A percentile compares a stretch with the other conserved stretches of the same genome.
phyloP scores from a whole-genome alignment of 139 green algal genomes.

The Edaphochlamys debaryana region DNA sequence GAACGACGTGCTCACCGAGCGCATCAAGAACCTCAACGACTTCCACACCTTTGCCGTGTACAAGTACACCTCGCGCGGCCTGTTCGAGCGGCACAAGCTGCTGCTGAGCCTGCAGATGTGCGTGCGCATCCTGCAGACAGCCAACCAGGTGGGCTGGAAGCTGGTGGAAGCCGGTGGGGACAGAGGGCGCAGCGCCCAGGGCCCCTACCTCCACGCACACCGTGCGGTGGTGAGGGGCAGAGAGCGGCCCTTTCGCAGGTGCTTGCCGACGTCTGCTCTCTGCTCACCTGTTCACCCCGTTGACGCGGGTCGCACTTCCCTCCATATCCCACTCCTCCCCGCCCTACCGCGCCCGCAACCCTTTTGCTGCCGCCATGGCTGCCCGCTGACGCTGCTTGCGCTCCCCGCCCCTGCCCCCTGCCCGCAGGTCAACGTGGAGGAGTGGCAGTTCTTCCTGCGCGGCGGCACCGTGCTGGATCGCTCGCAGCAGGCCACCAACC shows the following conservation, averaged over 20 bases:
- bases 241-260: no score
- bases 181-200: no score
- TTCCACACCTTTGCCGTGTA: conserved; percentile 91
- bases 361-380: no score
- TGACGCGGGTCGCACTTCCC: no score
- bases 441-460: conserved; percentile 88
- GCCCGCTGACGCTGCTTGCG: neutral
- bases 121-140: conserved; percentile 70
- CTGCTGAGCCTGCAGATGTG: conserved; percentile 91
- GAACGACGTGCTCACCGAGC: conserved; percentile 68
- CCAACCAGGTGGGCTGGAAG: conserved; percentile 54
- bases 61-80: conserved; percentile 83
- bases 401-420: neutral
- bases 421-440: conserved; percentile 77
- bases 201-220: no score
- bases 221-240: no score
- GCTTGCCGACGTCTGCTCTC: no score
- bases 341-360: no score
- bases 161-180: no score
- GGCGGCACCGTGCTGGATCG: conserved; percentile 81
- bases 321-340: no score
- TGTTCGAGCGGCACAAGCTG: conserved; percentile 92
- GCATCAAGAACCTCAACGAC: conserved; percentile 87
- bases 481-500: conserved; percentile 72
- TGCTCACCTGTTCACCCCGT: no score